Base-by-base conservation (phyloP, 176 grass and related monocot species). In the Canna indica region DNA sequence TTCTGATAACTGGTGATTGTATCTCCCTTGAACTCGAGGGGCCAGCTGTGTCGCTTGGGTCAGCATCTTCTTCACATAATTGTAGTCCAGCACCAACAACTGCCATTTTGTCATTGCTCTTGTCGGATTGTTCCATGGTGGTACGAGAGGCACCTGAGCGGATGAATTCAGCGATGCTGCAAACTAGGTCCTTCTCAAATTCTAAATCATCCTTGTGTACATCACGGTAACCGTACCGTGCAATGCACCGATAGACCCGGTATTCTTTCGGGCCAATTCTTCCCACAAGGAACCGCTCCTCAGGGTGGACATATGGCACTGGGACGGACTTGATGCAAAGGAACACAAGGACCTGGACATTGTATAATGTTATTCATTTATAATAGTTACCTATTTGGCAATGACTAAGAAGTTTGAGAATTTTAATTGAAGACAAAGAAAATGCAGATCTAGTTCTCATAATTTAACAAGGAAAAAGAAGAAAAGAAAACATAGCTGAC, bases 121-220 rank as follows among this genome's bases (percentile, higher is more conserved):
- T 82, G 0, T 82, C 69, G 11, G 50, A 53, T 13, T 76, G 86
- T 31, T 82, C 77, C 1, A 54, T 1, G 4, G 70, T 85, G 63
- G 64, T 25, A 39, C 71, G 68, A 68, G 83, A 74, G 2, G 46
- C 20, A 3, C 69, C 81, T 1, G 82, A 83, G 11, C 82, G 86
- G 74, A 99, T 93, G 86, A 93, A 99, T 83, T 93, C 94, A 0
- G 86, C 94, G 1, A 99, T 61, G 84, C 89, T 99, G 82, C 81
- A 90, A 60, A 87, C 74, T 0, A 99, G 80, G 78, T 99, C 94
- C 82, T 85, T 87, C 79, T 99, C 94, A 42, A 99, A 99, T 72
- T 99, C 89, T 13, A 85, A 64, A 70, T 93, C 89, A 32, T 99
- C 94, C 82, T 84, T 90, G 82, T 79, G 94, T 61, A 93, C 83